Evolutionary conservation across 1,139 yeast species (phyloP).

Genomic region (Diutina scorzettiae): DNA sequence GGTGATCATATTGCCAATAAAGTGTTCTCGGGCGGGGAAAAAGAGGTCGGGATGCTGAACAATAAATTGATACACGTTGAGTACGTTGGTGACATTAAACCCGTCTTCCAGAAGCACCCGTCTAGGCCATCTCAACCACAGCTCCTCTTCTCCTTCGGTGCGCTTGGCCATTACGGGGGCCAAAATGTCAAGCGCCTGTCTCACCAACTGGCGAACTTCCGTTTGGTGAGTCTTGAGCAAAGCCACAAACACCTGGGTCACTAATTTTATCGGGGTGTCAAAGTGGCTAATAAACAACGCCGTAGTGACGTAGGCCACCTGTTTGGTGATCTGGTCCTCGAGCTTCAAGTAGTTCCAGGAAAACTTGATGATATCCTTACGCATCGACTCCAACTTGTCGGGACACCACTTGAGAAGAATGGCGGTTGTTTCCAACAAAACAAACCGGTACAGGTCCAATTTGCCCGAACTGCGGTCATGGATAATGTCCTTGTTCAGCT

Average conservation of each 20-base stretch:
- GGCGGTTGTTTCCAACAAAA: constrained; percentile 73
- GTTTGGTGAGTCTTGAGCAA: constrained; percentile 73
- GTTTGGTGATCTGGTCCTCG: constrained; percentile 84
- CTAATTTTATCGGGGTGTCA: constrained; percentile 82
- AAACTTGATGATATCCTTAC: constrained; percentile 84
- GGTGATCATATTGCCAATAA: constrained; percentile 79
- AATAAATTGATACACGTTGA: constrained; percentile 83
- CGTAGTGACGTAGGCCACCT: constrained; percentile 85
- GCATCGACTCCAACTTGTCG: constrained; percentile 42
- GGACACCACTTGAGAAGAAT: constrained; percentile 64
- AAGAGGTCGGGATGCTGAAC: constrained; percentile 79
- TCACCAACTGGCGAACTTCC: constrained; percentile 75
- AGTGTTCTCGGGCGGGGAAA: constrained; percentile 78
- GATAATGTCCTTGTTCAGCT: constrained; percentile 40
- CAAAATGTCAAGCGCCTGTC: constrained; percentile 76
- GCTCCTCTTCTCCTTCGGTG: constrained; percentile 38
- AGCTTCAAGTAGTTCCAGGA: constrained; percentile 89
- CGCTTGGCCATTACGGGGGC: constrained; percentile 83
- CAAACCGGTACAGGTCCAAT: constrained; percentile 65
- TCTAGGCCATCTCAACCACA: constrained; percentile 95
- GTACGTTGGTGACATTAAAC: constrained; percentile 67
- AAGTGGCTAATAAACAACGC: constrained; percentile 78
- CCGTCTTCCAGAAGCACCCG: constrained; percentile 88
- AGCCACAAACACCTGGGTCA: constrained; percentile 88
- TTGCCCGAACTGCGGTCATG: constrained; percentile 55